Evolutionary conservation across 495 filamentous ascomycete species (phyloP).

Genomic region (Lindgomyces ingoldianus): DNA sequence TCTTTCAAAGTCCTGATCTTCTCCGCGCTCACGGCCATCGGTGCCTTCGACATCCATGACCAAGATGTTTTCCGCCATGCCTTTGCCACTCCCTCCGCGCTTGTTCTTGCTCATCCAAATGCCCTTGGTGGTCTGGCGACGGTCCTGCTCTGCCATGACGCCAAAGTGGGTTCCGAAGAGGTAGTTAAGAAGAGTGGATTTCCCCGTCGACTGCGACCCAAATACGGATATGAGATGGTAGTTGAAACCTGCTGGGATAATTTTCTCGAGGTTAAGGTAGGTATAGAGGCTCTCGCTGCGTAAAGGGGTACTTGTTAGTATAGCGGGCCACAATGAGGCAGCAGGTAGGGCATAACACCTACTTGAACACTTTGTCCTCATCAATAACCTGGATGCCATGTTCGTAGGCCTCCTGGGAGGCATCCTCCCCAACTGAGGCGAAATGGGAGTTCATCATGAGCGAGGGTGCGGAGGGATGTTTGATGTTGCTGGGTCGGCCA

Average conservation of each 20-base stretch:
- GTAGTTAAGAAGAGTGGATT: conserved; percentile 94
- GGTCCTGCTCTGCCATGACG: conserved; percentile 89
- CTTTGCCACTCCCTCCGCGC: conserved; percentile 49
- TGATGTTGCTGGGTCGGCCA: conserved; percentile 32
- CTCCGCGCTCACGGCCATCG: conserved; percentile 91
- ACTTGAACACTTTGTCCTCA: conserved; percentile 96
- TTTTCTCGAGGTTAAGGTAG: conserved; percentile 76
- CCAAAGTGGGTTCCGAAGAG: conserved; percentile 95
- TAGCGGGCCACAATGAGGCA: conserved; percentile 8
- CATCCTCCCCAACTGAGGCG: conserved; percentile 70
- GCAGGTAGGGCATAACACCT: conserved; percentile 41
- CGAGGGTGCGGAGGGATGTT: conserved; percentile 53
- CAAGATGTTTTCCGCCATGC: conserved; percentile 94
- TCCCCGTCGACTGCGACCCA: conserved; percentile 96
- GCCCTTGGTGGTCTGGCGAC: conserved; percentile 95
- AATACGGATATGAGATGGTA: conserved; percentile 99
- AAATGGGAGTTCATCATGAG: conserved; percentile 86
- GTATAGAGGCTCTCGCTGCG: conserved; percentile 72
- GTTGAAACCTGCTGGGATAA: conserved; percentile 89
- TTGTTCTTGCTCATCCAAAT: conserved; percentile 99
- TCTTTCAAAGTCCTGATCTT: conserved; percentile 98
- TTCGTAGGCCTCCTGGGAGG: conserved; percentile 69
- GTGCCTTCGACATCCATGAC: conserved; percentile 99
- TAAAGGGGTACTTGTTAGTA: conserved; percentile 16
- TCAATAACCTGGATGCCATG: conserved; percentile 97